Evolutionary conservation across 2,329 filamentous ascomycete genomes (phyloP).

Genomic region (Coleophoma crateriformis): DNA sequence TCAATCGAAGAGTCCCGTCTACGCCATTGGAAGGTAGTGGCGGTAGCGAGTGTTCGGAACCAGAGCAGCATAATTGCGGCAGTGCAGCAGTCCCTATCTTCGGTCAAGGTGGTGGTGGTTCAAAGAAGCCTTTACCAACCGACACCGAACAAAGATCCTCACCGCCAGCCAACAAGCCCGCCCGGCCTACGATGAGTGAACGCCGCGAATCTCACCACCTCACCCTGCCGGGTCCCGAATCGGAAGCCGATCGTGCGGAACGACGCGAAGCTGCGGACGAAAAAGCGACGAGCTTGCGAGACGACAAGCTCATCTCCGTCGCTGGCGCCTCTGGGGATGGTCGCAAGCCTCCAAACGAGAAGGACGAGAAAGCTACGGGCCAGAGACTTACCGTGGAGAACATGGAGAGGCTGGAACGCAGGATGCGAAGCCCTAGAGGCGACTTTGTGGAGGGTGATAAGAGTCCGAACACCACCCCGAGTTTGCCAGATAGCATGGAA

Average conservation of each 20-base stretch:
- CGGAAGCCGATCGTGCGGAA: slow-evolving; percentile 37
- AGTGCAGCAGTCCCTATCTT: slow-evolving; percentile 13
- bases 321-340: slow-evolving; percentile 24
- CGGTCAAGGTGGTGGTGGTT: slow-evolving; percentile 5
- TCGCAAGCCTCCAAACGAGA: neutral
- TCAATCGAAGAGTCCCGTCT: slow-evolving; percentile 30
- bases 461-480: slow-evolving; percentile 2
- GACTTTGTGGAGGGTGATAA: neutral
- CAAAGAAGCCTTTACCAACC: slow-evolving; percentile 16
- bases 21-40: slow-evolving; percentile 6
- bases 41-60: slow-evolving; percentile 19
- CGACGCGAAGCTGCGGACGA: slow-evolving; percentile 46
- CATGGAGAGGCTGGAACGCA: slow-evolving; percentile 38
- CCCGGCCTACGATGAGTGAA: slow-evolving; percentile 13
- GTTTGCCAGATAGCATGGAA: neutral
- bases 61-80: slow-evolving; percentile 15
- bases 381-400: slow-evolving; percentile 50
- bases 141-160: slow-evolving; percentile 17
- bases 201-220: slow-evolving; percentile 16
- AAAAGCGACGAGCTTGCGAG: slow-evolving; percentile 44
- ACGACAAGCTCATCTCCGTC: slow-evolving; percentile 43
- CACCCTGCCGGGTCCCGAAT: slow-evolving; percentile 21
- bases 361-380: slow-evolving; percentile 13
- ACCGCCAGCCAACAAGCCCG: neutral
- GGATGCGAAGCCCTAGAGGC: slow-evolving; percentile 15